Conservation (phyloP, 805 yeast genomes). For the Ogataea angusta region DNA sequence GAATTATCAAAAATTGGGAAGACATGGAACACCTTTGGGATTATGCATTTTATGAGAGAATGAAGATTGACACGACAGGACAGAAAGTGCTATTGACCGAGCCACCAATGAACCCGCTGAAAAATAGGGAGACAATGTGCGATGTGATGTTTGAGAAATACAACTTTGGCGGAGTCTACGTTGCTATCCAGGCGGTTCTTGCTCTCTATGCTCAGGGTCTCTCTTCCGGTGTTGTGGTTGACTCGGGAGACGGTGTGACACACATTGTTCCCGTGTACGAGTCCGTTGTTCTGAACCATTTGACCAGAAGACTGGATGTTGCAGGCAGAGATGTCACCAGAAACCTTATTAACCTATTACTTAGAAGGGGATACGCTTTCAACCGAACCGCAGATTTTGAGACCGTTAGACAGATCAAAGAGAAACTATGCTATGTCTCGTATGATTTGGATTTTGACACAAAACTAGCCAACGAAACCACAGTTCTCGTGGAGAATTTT, state of each 20-base stretch:
- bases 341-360: constrained; percentile 81
- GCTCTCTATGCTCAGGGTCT: constrained; percentile 97
- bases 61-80: constrained; percentile 73
- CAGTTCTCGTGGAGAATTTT: constrained; percentile 84
- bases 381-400: constrained; percentile 98
- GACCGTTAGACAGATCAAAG: constrained; percentile 96
- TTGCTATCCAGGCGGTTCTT: constrained; percentile 96
- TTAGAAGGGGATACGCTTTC: constrained; percentile 96
- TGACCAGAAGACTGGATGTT: constrained; percentile 88
- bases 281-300: constrained; percentile 91
- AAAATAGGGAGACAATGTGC: constrained; percentile 88
- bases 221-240: constrained; percentile 96
- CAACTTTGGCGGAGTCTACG: constrained; percentile 88
- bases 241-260: constrained; percentile 98
- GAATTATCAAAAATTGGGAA: constrained; percentile 96
- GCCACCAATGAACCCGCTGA: constrained; percentile 96
- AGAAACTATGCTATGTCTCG: constrained; percentile 91
- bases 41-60: constrained; percentile 88
- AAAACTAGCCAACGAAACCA: constrained; percentile 88
- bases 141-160: constrained; percentile 91
- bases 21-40: constrained; percentile 99
- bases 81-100: constrained; percentile 86
- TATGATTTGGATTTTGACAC: constrained; percentile 90
- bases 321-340: constrained; percentile 99
- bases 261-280: constrained; percentile 98